Evolutionary conservation across 2,329 filamentous ascomycete genomes (phyloP).

Genomic region (Diaporthe ilicicola): DNA sequence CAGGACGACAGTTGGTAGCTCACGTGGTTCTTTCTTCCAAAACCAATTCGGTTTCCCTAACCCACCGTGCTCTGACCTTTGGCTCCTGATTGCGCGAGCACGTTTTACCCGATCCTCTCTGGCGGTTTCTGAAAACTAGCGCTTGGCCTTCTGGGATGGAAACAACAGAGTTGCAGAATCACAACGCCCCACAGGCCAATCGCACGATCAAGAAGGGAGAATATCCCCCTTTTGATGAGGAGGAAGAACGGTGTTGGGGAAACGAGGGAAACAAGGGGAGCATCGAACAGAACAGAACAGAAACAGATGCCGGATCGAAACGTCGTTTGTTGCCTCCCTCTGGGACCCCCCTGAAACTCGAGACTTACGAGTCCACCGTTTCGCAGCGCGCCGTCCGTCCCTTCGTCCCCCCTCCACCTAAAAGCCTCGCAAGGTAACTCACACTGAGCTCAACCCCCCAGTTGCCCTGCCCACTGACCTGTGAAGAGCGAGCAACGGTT

Average conservation of each 20-base stretch:
- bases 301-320: conserved; percentile 11
- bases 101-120: conserved; percentile 12
- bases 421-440: not conserved
- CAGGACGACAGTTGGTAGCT: not conserved
- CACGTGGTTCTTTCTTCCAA: not conserved
- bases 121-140: conserved; percentile 8
- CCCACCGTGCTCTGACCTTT: conserved; percentile 7
- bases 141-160: not conserved
- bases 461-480: not conserved
- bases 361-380: conserved; percentile 20
- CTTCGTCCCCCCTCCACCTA: no score
- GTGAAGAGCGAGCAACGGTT: not conserved
- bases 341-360: conserved; percentile 16
- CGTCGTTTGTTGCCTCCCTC: not conserved
- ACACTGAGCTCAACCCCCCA: not conserved
- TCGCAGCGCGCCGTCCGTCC: not conserved
- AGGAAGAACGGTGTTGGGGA: not conserved
- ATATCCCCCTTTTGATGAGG: not conserved
- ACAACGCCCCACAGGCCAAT: not conserved
- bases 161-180: not conserved
- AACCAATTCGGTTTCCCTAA: not conserved
- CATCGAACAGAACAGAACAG: not conserved
- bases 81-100: conserved; percentile 3
- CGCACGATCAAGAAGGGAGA: not conserved
- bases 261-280: not conserved